Conservation (phyloP, 2,329 filamentous ascomycete genomes). For the Nemania sp. region DNA sequence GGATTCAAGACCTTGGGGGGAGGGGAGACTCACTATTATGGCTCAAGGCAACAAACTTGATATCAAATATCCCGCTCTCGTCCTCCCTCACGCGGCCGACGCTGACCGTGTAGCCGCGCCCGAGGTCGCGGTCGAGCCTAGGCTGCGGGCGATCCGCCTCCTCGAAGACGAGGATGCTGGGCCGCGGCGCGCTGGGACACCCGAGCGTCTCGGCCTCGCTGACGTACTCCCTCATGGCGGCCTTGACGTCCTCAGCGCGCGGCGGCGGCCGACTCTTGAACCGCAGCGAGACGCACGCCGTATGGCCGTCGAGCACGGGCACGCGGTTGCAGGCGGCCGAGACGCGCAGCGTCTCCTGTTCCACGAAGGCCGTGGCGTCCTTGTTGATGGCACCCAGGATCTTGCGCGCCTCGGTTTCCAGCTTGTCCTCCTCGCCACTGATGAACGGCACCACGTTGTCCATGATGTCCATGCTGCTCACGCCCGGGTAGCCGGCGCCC, state of each 20-base stretch:
- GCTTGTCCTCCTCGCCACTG: constrained; percentile 91
- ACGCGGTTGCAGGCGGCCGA: constrained; percentile 92
- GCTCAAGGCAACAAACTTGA: constrained; percentile 92
- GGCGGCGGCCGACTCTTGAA: constrained; percentile 79
- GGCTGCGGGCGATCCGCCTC: constrained; percentile 91
- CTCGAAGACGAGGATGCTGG: constrained; percentile 86
- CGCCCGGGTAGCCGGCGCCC: constrained; percentile 87
- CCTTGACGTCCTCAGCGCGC: constrained; percentile 73
- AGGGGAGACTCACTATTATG: constrained; percentile 64
- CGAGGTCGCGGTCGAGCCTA: constrained; percentile 82
- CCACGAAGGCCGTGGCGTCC: constrained; percentile 73
- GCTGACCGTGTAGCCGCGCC: constrained; percentile 85
- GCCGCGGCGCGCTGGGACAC: constrained; percentile 82
- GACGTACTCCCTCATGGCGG: constrained; percentile 78
- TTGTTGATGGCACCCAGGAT: constrained; percentile 79
- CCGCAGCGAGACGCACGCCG: constrained; percentile 85
- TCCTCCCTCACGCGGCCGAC: constrained; percentile 88
- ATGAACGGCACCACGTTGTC: constrained; percentile 98
- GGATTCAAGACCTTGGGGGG: neutral
- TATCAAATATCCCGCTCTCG: constrained; percentile 85
- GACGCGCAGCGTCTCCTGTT: constrained; percentile 75
- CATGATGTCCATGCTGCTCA: constrained; percentile 91
- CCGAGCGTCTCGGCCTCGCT: constrained; percentile 82
- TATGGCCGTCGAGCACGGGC: constrained; percentile 93
- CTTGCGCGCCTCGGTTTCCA: constrained; percentile 93